Base-by-base conservation (phyloP, 2,329 filamentous ascomycete genomes). In the Claviceps pazoutovae region DNA sequence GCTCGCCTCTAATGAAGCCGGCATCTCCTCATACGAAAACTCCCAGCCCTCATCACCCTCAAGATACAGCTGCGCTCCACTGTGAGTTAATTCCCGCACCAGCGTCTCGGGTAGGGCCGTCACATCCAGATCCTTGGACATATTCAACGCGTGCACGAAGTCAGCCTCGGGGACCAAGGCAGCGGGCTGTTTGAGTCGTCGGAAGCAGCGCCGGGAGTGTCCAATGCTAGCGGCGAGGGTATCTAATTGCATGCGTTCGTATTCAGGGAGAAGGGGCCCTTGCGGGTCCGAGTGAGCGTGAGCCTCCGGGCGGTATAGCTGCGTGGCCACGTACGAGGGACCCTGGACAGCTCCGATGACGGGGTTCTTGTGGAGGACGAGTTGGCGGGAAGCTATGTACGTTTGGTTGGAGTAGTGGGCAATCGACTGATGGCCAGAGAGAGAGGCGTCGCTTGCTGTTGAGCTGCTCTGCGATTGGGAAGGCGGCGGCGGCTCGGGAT, bases 261-360 rank as follows among this genome's bases (percentile, higher is more conserved):
- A 69, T 5, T 61, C 56, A 2, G 71, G 69, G 6, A 76, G 57
- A 5, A 82, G 65, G 2, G 74, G 76, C 45, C 61, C 62, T 1
- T 51, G 52, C 0, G 68, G 65, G 43, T 79, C 69, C 2, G 63
- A 61, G 17, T 74, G 59, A 2, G 69, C 56, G 56, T 83, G 79
- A 1, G 71, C 71, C 5, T 79, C 73, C 5, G 54, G 58, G 4
- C 72, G 64, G 58, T 71, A 80, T 2, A 79, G 62, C 1, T 66
- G 65, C 0, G 74, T 71, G 1, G 63, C 56, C 1, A 64, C 54
- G 57, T 83, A 83, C 2, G 64, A 62, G 0, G 73, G 71, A 1
- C 79, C 80, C 58, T 83, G 74, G 2, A 81, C 69, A 5, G 71
- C 75, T 30, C 79, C 79, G 30, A 82, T 63, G 5, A 69, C 68